Evolutionary conservation across 2,329 filamentous ascomycete species (phyloP).

Genomic region (Sporothrix dimorphospora): DNA sequence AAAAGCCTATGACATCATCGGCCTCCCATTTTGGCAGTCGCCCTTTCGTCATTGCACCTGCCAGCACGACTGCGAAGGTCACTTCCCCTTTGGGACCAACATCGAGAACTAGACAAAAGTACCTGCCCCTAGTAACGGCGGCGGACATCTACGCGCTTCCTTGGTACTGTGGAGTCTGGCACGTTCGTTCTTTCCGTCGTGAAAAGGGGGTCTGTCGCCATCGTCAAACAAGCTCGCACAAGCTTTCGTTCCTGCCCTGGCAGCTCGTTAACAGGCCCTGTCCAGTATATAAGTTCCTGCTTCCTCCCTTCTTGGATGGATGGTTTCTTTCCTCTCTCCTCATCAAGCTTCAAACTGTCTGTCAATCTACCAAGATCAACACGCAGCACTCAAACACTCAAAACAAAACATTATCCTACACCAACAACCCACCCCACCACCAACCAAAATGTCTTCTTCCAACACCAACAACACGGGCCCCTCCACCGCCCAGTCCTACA

Average conservation of each 20-base stretch:
- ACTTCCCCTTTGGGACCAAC: conserved; percentile 2
- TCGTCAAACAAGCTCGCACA: not conserved
- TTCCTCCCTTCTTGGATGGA: conserved; percentile 8
- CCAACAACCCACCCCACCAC: not conserved
- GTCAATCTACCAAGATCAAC: not conserved
- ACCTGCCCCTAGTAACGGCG: not conserved
- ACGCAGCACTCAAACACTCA: not conserved
- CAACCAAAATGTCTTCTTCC: conserved; percentile 25
- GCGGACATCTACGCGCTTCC: not conserved
- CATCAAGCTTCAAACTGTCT: not conserved
- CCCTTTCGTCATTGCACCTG: conserved; percentile 16
- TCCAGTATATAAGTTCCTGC: conserved; percentile 13
- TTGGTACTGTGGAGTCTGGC: not conserved
- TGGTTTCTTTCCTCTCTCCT: not conserved
- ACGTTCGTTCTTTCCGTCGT: not conserved
- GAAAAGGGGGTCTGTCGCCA: not conserved
- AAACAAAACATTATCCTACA: conserved; percentile 29
- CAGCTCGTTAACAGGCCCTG: not conserved
- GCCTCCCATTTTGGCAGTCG: not conserved
- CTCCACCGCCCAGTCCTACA: conserved; percentile 78
- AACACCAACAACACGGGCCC: conserved; percentile 48
- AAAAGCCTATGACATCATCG: not conserved
- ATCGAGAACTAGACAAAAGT: conserved; percentile 5
- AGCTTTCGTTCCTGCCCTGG: not conserved
- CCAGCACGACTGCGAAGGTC: not conserved